Conservation (phyloP, 129 eudicot genomes). For the Flaveria bidentis region DNA sequence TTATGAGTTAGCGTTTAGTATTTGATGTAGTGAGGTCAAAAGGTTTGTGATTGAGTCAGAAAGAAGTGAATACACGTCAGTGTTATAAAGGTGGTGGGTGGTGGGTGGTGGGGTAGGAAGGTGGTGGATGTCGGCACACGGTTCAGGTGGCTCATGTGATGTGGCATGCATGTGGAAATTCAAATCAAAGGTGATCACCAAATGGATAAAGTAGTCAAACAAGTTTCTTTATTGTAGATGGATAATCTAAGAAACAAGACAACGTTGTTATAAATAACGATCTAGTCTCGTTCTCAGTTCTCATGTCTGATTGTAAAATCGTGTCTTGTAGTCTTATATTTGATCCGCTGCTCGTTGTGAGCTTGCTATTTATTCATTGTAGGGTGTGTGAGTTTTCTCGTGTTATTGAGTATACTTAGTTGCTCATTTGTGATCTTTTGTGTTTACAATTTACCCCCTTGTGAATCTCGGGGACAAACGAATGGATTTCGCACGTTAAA, state of each 20-base stretch:
- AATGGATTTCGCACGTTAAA: too few relatives aligned
- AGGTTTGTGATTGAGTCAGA: conserved; percentile 38
- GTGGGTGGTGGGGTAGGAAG: conserved; percentile 24
- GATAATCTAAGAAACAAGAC: not conserved
- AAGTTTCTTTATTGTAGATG: not conserved
- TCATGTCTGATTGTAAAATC: not conserved
- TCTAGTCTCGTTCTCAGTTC: not conserved
- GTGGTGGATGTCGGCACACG: conserved; percentile 39
- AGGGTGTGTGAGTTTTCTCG: not conserved
- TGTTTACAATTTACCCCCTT: not conserved
- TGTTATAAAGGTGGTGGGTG: conserved; percentile 23
- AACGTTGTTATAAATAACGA: not conserved
- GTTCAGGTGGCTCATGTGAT: conserved; percentile 41
- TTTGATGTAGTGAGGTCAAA: conserved; percentile 29
- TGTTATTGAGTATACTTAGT: not conserved
- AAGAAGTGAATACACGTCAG: conserved; percentile 38
- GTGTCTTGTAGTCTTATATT: not conserved
- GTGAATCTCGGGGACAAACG: not conserved
- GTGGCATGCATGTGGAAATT: conserved; percentile 26
- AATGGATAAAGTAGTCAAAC: conserved; percentile 30
- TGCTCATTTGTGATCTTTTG: not conserved
- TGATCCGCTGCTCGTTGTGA: not conserved
- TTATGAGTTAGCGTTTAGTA: not conserved
- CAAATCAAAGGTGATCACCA: not conserved
- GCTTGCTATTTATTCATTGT: not conserved